Base-by-base conservation (phyloP, 306 rosid genomes). In the Rubus idaeus region DNA sequence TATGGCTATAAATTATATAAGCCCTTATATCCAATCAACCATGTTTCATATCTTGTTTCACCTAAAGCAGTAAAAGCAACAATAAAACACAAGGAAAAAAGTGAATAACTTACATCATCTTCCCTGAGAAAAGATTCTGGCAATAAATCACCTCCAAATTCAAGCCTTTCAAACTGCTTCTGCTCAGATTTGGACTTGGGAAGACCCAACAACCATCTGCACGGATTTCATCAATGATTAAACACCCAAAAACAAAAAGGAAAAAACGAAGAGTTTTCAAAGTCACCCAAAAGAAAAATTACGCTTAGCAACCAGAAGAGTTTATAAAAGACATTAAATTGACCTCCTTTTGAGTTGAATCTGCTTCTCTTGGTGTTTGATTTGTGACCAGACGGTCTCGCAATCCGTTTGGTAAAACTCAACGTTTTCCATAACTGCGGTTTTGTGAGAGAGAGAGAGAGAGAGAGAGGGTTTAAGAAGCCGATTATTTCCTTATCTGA, bases 161-260 rank as follows among this genome's bases (percentile, higher is more conserved):
- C 81, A 21, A 78, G 63, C 66, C 52, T 81, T 61, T 84, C 83
- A 66, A 83, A 80, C 78, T 68, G 73, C 71, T 75, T 85, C 5
- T 6, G 74, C 52, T 84, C 83, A 21, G 71, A 70, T 63, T 77
- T 67, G 75, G 89, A 76, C 18, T 75, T 64, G 44, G 85, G 79
- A 80, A 86, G 72, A 23, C 93, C 91, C 77, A 91, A n/a, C 71
- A 94, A 83, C 96, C 94, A 94, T 85, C 98, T 94, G 85, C 81
- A 67, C 40, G 11, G 39, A 37, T 10, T 23, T 68, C 61, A 53
- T 3, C 18, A 8, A 5, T 55, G 6, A 17, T n/a, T 16, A 13
- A 17, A 6, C 16, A 55, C 26, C 61, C 26, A 55, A 8, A 8
- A 30, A 30, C 2, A 30, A 30, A 30, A 30, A 30, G 35, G 35